Evolutionary conservation across 129 eudicot genomes (phyloP).

Genomic region (Arctium lappa): DNA sequence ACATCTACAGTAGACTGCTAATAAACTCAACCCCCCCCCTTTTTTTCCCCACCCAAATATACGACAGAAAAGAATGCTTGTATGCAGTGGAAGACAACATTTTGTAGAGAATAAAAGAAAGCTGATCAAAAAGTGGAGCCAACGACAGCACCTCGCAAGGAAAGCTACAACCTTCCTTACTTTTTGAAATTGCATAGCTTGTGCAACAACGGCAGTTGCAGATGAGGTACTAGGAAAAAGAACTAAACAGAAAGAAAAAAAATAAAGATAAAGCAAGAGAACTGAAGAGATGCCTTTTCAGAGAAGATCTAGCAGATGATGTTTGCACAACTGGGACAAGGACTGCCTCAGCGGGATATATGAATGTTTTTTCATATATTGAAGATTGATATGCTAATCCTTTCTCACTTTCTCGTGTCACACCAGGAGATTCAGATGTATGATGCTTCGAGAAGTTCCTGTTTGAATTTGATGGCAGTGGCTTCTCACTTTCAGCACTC

Average conservation of each 20-base stretch:
- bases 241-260: background rate
- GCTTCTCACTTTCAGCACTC: constrained; percentile 41
- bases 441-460: constrained; percentile 38
- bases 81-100: background rate
- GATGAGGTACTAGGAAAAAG: too few relatives aligned
- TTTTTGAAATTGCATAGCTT: too few relatives aligned
- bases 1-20: background rate
- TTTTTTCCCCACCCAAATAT: background rate
- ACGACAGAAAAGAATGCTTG: background rate
- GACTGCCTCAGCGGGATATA: constrained; percentile 91
- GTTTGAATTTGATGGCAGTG: constrained; percentile 37
- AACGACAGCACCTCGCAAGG: too few relatives aligned
- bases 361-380: constrained; percentile 60
- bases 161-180: too few relatives aligned
- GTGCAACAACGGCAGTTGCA: too few relatives aligned
- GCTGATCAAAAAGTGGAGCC: too few relatives aligned
- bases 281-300: constrained; percentile 53
- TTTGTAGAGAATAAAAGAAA: background rate
- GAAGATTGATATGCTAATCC: constrained; percentile 29
- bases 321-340: constrained; percentile 93
- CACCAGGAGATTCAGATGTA: constrained; percentile 38
- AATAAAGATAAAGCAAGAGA: constrained; percentile 4
- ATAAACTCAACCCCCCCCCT: background rate
- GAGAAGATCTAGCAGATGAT: constrained; percentile 77
- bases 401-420: constrained; percentile 31